Evolutionary conservation across 169 alveolate genomes (phyloP).

Genomic region (Plasmodium gonderi): DNA sequence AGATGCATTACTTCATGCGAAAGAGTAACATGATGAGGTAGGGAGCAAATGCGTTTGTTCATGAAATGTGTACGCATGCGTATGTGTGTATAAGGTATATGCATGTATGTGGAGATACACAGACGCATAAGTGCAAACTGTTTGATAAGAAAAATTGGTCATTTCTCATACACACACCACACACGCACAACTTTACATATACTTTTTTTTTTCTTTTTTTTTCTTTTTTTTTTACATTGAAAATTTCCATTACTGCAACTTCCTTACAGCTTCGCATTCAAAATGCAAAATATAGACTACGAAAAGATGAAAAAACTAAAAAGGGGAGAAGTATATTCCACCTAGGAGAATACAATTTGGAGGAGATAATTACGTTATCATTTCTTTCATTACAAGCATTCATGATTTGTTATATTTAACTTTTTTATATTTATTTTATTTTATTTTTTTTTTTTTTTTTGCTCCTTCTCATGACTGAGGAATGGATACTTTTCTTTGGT

Average conservation of each 20-base stretch:
- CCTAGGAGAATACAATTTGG: neutral
- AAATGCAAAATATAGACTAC: slow-evolving; percentile 68
- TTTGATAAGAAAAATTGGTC: too few species aligned
- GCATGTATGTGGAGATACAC: too few species aligned
- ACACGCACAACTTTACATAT: neutral
- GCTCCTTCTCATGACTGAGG: slow-evolving; percentile 11
- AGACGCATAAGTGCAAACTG: too few species aligned
- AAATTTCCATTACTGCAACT: too few species aligned
- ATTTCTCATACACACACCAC: too few species aligned
- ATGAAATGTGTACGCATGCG: neutral
- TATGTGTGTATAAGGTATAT: neutral
- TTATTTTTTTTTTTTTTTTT: slow-evolving; percentile 14
- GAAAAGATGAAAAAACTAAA: slow-evolving; percentile 66
- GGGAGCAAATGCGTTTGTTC: neutral
- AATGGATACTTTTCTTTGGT: slow-evolving; percentile 58
- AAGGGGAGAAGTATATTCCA: slow-evolving; percentile 70
- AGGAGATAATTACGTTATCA: neutral
- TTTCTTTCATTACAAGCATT: neutral
- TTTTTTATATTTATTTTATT: too few species aligned
- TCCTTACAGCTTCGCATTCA: slow-evolving; percentile 55
- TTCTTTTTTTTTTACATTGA: too few species aligned
- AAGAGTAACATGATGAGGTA: slow-evolving; percentile 68
- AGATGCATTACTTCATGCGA: slow-evolving; percentile 59
- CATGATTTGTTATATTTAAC: too few species aligned
- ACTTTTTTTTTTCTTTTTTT: neutral